These are phyloP conservation scores for Craterostigma plantagineum DNA, from an alignment of 257 asterid species.

Conservation along the genomic window DNA sequence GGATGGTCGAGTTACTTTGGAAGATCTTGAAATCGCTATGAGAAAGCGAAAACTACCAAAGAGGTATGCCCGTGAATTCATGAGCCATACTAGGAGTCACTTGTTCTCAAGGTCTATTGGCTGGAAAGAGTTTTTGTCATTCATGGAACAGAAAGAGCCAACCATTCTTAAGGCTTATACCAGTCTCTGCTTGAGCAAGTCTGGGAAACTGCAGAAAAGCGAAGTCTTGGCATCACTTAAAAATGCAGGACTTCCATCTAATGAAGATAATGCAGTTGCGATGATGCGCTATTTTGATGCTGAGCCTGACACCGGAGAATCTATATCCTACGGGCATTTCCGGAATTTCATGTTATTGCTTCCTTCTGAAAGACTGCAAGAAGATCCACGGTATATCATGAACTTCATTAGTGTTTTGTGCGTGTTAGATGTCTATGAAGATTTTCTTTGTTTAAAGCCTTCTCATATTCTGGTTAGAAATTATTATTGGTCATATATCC, in stretches of 20 bases:
- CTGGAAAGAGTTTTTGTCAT: constrained; percentile 87
- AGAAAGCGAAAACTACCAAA: constrained; percentile 85
- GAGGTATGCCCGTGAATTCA: constrained; percentile 85
- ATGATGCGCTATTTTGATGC: constrained; percentile 97
- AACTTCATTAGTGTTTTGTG: no score
- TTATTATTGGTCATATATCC: no score
- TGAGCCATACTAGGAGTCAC: constrained; percentile 82
- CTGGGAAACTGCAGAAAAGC: constrained; percentile 86
- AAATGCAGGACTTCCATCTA: constrained; percentile 94
- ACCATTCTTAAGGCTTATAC: constrained; percentile 96
- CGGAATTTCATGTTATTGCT: constrained; percentile 94
- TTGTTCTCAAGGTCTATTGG: constrained; percentile 88
- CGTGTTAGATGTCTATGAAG: no score
- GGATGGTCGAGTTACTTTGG: constrained; percentile 92
- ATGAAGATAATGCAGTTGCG: constrained; percentile 97
- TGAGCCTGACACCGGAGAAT: constrained; percentile 45
- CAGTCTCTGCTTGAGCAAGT: constrained; percentile 91
- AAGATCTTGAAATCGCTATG: constrained; percentile 92
- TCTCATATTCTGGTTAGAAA: no score
- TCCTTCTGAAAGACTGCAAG: constrained; percentile 94
- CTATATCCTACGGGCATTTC: constrained; percentile 97
- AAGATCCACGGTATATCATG: constrained; percentile 99
- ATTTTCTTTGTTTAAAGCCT: no score
- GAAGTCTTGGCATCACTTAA: constrained; percentile 75
- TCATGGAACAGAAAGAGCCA: constrained; percentile 98